phyloP scores from a whole-genome alignment of 305 asterid species.

The Fraxinus floribunda region DNA sequence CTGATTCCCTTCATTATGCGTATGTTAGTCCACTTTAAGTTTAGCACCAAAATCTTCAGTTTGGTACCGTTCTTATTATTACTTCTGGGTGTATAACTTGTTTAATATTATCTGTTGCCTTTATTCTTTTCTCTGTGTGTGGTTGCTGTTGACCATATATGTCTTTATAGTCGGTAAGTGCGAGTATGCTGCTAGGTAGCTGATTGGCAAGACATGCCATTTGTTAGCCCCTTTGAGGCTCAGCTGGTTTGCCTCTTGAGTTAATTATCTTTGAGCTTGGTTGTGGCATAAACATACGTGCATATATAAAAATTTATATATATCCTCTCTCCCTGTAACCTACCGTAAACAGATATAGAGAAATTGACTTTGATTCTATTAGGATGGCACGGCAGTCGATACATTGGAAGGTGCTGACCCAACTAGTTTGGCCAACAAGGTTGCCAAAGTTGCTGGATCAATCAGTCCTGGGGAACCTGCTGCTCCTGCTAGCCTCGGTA shows the following conservation, averaged over 20 bases:
- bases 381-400: constrained; percentile 83
- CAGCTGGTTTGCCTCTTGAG: not conserved
- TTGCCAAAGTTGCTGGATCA: constrained; percentile 83
- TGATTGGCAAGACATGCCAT: not conserved
- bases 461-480: constrained; percentile 75
- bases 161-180: not conserved
- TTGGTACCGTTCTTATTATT: not conserved
- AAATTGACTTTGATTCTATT: constrained; percentile 25
- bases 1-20: not conserved
- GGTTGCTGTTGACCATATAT: not conserved
- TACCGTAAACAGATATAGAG: not conserved
- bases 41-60: not conserved
- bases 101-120: not conserved
- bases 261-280: not conserved
- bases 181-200: not conserved
- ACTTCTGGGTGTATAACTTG: not conserved
- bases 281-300: not conserved
- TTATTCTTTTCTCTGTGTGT: not conserved
- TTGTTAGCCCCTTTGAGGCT: not conserved
- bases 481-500: constrained; percentile 96
- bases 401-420: constrained; percentile 97
- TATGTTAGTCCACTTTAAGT: not conserved
- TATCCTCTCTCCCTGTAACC: not conserved
- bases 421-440: constrained; percentile 94
- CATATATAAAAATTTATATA: not conserved